These are phyloP conservation scores for Pythium apleroticum DNA, from an alignment of 352 stramenopile genomes.

Conservation along the genomic window DNA sequence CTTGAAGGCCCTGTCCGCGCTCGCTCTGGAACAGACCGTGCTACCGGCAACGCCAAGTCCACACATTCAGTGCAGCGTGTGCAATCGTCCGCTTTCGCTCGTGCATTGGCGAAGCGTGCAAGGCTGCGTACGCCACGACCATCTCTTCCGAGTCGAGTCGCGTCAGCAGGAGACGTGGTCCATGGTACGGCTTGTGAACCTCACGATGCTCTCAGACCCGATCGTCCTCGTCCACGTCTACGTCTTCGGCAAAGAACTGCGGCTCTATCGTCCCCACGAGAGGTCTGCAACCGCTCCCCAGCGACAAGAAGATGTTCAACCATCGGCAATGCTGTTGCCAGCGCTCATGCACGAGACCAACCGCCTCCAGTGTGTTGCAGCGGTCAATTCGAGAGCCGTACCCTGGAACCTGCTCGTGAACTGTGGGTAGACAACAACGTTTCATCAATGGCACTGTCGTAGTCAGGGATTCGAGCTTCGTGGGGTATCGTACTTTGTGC, in stretches of 20 bases:
- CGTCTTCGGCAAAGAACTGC: slow-evolving; percentile 5
- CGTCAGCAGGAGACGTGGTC: slow-evolving; percentile 21
- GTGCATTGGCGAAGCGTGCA: slow-evolving; percentile 4
- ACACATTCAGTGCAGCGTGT: slow-evolving; percentile 11
- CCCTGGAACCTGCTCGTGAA: slow-evolving; percentile 11
- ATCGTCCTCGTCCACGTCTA: slow-evolving; percentile 10
- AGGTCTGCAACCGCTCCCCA: no score
- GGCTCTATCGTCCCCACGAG: background rate
- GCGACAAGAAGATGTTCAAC: background rate
- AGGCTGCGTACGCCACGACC: slow-evolving; percentile 10
- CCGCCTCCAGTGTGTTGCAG: background rate
- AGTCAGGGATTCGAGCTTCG: no score
- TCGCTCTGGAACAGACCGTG: background rate
- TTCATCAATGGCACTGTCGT: no score
- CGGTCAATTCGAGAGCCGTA: background rate
- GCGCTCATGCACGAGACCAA: background rate
- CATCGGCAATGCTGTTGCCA: background rate
- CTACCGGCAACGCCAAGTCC: background rate
- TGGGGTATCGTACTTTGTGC: no score
- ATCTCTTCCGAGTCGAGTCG: slow-evolving; percentile 17
- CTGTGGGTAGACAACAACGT: slow-evolving; percentile 11
- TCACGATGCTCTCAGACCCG: slow-evolving; percentile 20
- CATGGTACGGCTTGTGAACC: slow-evolving; percentile 23
- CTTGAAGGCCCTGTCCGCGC: background rate
- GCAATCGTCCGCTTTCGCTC: background rate